Evolutionary conservation across 2,329 filamentous ascomycete genomes (phyloP).

Genomic region (Hypocreales sp.): DNA sequence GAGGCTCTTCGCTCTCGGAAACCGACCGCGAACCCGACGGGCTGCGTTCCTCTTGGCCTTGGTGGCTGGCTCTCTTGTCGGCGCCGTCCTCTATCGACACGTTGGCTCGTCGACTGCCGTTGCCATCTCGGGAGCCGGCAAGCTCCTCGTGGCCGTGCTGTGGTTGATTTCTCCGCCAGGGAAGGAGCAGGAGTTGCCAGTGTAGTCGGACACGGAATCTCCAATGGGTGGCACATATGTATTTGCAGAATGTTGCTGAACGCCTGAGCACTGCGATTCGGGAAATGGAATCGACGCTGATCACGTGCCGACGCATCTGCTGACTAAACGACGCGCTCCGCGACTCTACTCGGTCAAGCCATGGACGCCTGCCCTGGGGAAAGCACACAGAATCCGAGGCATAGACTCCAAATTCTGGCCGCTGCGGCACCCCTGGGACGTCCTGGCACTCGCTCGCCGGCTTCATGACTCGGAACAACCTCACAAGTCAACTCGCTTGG

Average conservation of each 20-base stretch:
- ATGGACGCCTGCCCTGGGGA: too few relatives aligned
- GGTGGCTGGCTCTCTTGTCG: conserved; percentile 31
- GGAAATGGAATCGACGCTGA: too few relatives aligned
- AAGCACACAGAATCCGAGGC: too few relatives aligned
- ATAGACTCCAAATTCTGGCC: too few relatives aligned
- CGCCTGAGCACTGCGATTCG: too few relatives aligned
- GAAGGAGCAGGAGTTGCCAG: too few relatives aligned
- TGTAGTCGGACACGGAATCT: too few relatives aligned
- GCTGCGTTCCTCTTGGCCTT: conserved; percentile 32
- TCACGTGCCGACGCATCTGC: conserved; percentile 9
- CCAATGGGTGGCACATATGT: too few relatives aligned
- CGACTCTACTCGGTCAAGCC: too few relatives aligned
- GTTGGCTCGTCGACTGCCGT: conserved; percentile 9
- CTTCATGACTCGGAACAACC: conserved; percentile 49
- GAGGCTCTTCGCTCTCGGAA: conserved; percentile 26
- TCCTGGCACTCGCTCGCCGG: too few relatives aligned
- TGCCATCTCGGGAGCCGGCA: conserved; percentile 10
- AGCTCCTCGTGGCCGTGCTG: conserved; percentile 8
- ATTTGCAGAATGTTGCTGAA: too few relatives aligned
- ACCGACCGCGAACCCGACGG: conserved; percentile 33
- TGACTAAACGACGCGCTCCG: conserved; percentile 21
- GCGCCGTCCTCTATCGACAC: conserved; percentile 27
- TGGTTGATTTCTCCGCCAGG: conserved; percentile 8
- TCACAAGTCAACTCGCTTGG: conserved; percentile 41
- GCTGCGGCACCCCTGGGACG: too few relatives aligned